Evolutionary conservation across 1,284 basidiomycete species (phyloP), one percentile per base, ranked within the genome.

Genomic region (Cutaneotrichosporon arboriforme): DNA sequence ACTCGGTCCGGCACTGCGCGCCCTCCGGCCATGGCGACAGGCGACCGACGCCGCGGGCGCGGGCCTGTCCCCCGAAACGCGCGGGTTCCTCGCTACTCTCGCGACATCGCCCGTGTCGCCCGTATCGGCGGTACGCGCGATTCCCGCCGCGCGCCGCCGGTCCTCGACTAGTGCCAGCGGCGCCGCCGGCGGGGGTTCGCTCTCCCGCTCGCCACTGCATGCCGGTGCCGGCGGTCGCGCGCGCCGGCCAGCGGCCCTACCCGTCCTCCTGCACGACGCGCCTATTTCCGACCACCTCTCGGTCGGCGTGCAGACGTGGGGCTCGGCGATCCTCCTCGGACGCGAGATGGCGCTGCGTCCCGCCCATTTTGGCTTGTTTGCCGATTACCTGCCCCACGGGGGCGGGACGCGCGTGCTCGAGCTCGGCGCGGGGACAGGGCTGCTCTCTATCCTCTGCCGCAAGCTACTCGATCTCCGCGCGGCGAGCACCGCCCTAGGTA

Each of bases 291-390:
- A 91, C 65, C 86, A 85, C 61, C 77, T 80, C 4, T 84, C 81
- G 49, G 85, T 92, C 17, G 91, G 90, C 7, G 85, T 89, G 17
- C 90, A 93, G 72, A 94, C 90, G 0, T 94, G 90, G 91, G 90
- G 90, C 1, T 82, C 84, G 4, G 86, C 88, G 1, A 90, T 87
- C 60, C 81, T 93, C 4, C 79, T 94, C 38, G 83, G 88, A 0
- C 84, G 90, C 64, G 81, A 85, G 73, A 81, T 93, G 48, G 80
- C 82, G 1, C 78, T 83, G 18, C 68, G 78, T 22, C 87, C 88
- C 0, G 65, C 54, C 1, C 55, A 61, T 17, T 72, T 69, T 49
- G 70, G 66, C 8, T 53, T 73, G 13, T 66, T 65, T 54, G 42
- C 34, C 4, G 50, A 42, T n/a, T n/a, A 21, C n/a, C 33, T 40